A percentile compares a stretch with the other conserved stretches of the same genome.
These are phyloP conservation scores for Teratosphaeria nubilosa DNA, from an alignment of 2,329 filamentous ascomycete genomes.

Conservation along the genomic window DNA sequence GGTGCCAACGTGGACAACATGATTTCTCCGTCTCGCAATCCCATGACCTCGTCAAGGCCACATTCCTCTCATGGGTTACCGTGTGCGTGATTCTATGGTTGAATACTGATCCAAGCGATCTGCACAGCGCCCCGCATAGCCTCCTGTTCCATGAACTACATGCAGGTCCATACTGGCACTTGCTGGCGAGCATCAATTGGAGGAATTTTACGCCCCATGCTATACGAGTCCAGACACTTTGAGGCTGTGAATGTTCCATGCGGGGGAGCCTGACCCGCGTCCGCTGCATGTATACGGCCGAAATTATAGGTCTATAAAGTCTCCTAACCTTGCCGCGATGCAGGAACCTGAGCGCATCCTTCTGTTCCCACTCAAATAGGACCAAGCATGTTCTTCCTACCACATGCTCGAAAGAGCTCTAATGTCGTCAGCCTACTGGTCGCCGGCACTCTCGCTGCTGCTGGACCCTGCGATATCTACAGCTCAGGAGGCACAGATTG, in stretches of 20 bases:
- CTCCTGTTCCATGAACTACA: neutral
- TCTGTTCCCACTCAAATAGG: neutral
- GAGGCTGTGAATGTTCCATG: neutral
- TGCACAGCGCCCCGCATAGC: neutral
- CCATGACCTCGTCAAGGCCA: neutral
- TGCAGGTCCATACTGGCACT: neutral
- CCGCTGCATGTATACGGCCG: neutral
- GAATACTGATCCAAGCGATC: neutral
- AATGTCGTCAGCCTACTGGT: constrained; percentile 21
- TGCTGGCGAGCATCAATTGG: neutral
- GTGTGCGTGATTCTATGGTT: neutral
- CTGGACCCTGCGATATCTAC: constrained; percentile 45
- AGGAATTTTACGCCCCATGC: neutral
- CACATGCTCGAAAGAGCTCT: neutral
- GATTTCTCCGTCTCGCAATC: neutral
- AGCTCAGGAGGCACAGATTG: constrained; percentile 48
- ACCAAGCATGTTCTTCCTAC: neutral
- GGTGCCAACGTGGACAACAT: too few species aligned
- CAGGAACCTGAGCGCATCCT: neutral
- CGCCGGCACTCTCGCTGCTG: constrained; percentile 33
- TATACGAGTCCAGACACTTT: neutral
- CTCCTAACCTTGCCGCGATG: neutral
- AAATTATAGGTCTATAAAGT: neutral
- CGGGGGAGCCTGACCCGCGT: neutral
- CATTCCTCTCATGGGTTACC: neutral